Base-by-base conservation (phyloP, 441 rosid species). In the Macaranga tanarius region DNA sequence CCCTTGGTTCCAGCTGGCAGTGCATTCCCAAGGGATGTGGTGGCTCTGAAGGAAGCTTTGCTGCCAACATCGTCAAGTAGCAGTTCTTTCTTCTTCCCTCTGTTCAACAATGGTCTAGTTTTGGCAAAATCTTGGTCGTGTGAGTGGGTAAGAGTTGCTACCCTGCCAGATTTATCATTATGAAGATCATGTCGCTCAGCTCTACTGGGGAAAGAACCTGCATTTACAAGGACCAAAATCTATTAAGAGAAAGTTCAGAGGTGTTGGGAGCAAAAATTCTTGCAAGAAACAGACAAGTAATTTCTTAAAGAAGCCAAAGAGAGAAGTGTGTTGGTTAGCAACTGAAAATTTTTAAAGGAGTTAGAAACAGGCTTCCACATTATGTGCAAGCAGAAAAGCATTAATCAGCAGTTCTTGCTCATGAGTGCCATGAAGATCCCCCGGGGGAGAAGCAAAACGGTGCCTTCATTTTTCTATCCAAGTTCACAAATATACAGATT, bases 31-130 rank as follows among this genome's bases (percentile, higher is more conserved):
- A 80, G 83, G 71, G 76, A 40, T 65, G 87, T 25, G 56, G 85
- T 65, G 47, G 75, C 71, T 77, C 83, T 81, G 22, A 80, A 67
- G 58, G 85, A 80, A 77, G 84, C 80, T 76, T 67, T 79, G 44
- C 82, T 77, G 40, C 83, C 84, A 62, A 86, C 85, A 72, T 88
- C 90, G 48, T 86, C 88, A 52, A 86, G 86, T 50, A 83, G 77
- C 52, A 83, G 69, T 74, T 88, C 89, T 76, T 78, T 85, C 80
- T 85, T 88, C 81, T 82, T 85, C 69, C 84, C 87, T 73, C 83
- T 79, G 76, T 75, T 86, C 61, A 71, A 69, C 69, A 78, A 58
- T 11, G 82, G 83, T 60, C 88, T 82, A 51, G 82, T 78, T 77
- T 79, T 81, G 25, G 67, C 83, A 57, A 86, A 75, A 67, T 76